A percentile compares a stretch with the other conserved stretches of the same genome.
Conservation (phyloP, 306 rosid genomes). For the Gynostemma pentaphyllum region DNA sequence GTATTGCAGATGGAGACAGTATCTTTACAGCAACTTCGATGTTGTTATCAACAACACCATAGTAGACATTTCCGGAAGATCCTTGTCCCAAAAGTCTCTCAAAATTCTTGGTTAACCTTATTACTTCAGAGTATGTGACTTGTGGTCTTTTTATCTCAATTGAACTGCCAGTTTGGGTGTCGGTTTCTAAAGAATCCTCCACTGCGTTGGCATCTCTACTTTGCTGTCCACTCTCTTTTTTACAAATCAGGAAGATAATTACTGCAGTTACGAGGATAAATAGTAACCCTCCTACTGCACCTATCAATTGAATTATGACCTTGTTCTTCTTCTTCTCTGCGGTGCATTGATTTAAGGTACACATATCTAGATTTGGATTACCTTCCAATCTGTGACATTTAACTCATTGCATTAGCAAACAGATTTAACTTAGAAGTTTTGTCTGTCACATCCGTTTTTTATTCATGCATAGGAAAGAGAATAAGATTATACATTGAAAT, state of each 20-base stretch:
- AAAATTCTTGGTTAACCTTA: too few relatives aligned
- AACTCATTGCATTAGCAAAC: background rate
- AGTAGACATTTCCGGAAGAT: slow-evolving; percentile 37
- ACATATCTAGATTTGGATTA: slow-evolving; percentile 20
- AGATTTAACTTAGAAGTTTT: background rate
- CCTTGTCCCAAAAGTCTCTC: slow-evolving; percentile 33
- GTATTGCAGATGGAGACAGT: slow-evolving; percentile 26
- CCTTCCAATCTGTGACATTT: slow-evolving; percentile 17
- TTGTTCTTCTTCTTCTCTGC: background rate
- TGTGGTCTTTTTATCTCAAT: slow-evolving; percentile 13
- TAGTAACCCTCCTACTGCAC: slow-evolving; percentile 29
- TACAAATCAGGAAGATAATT: background rate
- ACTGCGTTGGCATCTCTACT: too few relatives aligned
- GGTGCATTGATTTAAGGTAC: slow-evolving; percentile 23
- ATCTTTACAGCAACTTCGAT: slow-evolving; percentile 58
- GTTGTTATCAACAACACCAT: too few relatives aligned
- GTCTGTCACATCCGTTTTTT: too few relatives aligned
- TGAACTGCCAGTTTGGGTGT: background rate
- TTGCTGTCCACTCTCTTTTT: slow-evolving; percentile 9
- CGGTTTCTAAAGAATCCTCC: background rate
- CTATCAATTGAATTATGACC: slow-evolving; percentile 26
- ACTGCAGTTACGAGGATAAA: background rate
- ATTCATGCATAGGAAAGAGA: too few relatives aligned
- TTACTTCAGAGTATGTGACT: slow-evolving; percentile 20
- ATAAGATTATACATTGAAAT: background rate